These are phyloP conservation scores for Tremellales sp. DNA, from an alignment of 1,284 basidiomycete genomes.

Conservation along the genomic window DNA sequence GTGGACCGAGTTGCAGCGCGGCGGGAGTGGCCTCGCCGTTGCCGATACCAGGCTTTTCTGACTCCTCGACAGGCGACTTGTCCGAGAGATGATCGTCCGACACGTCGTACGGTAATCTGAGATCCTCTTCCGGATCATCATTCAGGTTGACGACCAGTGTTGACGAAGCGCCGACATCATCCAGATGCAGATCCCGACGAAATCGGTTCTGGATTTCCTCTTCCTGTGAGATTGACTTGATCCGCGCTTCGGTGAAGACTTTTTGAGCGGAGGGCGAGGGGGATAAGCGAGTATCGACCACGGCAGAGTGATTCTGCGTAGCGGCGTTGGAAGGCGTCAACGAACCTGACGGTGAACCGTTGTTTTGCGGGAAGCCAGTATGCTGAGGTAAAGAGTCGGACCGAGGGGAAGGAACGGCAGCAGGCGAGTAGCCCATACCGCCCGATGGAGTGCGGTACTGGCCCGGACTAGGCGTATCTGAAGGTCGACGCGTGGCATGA, in stretches of 20 bases:
- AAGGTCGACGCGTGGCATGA: neutral
- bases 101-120: constrained; percentile 15
- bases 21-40: no score
- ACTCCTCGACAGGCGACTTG: neutral
- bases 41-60: neutral
- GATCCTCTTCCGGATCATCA: constrained; percentile 7
- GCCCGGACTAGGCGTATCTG: neutral
- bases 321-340: neutral
- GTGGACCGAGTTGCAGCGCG: no score
- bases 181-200: constrained; percentile 14
- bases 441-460: neutral
- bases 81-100: constrained; percentile 4
- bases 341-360: neutral
- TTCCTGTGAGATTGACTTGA: constrained; percentile 23
- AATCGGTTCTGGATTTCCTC: constrained; percentile 30
- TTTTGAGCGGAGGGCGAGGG: constrained; percentile 22
- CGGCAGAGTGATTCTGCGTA: neutral
- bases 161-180: neutral
- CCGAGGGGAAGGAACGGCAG: neutral
- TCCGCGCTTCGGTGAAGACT: constrained; percentile 20
- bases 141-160: neutral
- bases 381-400: neutral
- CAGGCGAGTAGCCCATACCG: neutral
- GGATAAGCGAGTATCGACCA: constrained; percentile 5
- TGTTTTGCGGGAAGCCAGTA: neutral